Percentiles rank a stretch among this genome's conserved stretches.
Conservation (phyloP, 1,284 basidiomycete genomes). For the Rhodotorula glutinis region DNA sequence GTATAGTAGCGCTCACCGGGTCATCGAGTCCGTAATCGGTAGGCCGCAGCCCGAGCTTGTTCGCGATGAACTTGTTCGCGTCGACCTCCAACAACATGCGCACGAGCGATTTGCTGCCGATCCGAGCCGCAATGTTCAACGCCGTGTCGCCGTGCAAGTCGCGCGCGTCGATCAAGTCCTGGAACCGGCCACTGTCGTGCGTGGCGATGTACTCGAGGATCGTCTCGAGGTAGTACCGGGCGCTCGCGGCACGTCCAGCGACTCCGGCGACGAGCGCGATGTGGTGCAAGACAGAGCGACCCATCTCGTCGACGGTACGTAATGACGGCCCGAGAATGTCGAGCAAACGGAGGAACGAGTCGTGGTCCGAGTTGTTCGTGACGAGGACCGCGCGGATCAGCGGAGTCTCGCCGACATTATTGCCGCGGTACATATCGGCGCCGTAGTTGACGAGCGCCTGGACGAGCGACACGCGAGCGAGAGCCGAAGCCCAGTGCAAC, state of each 20-base stretch:
- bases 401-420: slow-evolving; percentile 90
- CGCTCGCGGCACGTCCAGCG: slow-evolving; percentile 76
- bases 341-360: slow-evolving; percentile 60
- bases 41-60: slow-evolving; percentile 88
- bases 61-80: slow-evolving; percentile 84
- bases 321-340: slow-evolving; percentile 65
- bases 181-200: slow-evolving; percentile 57
- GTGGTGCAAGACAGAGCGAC: slow-evolving; percentile 89
- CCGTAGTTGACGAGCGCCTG: slow-evolving; percentile 67
- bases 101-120: slow-evolving; percentile 86
- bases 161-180: slow-evolving; percentile 80
- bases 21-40: slow-evolving; percentile 90
- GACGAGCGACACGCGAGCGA: slow-evolving; percentile 68
- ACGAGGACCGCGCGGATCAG: slow-evolving; percentile 88
- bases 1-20: slow-evolving; percentile 50
- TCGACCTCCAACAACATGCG: slow-evolving; percentile 86
- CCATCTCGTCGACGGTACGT: slow-evolving; percentile 84
- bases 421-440: slow-evolving; percentile 83
- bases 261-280: slow-evolving; percentile 86
- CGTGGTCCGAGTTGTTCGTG: slow-evolving; percentile 76
- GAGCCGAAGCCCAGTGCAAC: slow-evolving; percentile 85
- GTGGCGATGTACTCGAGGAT: slow-evolving; percentile 63
- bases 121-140: slow-evolving; percentile 87
- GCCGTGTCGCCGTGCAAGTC: slow-evolving; percentile 97
- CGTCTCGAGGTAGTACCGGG: slow-evolving; percentile 88